These are phyloP conservation scores for Chaetomium olivaceum DNA, from an alignment of 2,329 filamentous ascomycete genomes.

Conservation along the genomic window DNA sequence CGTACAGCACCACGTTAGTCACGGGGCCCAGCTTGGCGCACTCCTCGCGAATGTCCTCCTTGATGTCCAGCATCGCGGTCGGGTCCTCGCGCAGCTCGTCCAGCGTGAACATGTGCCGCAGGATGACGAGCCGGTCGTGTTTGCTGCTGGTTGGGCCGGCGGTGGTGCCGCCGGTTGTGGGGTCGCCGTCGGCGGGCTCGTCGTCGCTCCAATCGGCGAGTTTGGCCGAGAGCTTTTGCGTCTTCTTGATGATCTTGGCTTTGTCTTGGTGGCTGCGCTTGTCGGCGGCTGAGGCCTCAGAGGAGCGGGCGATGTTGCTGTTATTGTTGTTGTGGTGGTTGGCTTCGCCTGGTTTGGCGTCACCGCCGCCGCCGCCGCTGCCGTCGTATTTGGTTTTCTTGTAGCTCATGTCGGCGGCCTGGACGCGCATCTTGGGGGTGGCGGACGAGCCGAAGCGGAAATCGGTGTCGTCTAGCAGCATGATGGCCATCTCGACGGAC, in stretches of 20 bases:
- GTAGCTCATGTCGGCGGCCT: conserved; percentile 84
- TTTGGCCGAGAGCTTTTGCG: conserved; percentile 86
- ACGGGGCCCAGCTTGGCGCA: conserved; percentile 83
- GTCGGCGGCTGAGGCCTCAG: conserved; percentile 29
- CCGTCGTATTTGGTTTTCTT: conserved; percentile 76
- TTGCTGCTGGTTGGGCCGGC: conserved; percentile 39
- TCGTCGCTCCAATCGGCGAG: conserved; percentile 96
- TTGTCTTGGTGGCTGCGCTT: conserved; percentile 64
- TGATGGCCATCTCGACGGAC: conserved; percentile 83
- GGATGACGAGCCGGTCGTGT: conserved; percentile 79
- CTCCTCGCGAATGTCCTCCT: conserved; percentile 90
- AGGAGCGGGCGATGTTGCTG: not conserved
- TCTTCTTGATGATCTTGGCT: conserved; percentile 87
- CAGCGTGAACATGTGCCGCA: conserved; percentile 92
- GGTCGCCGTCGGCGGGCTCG: conserved; percentile 54
- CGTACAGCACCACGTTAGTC: conserved; percentile 88
- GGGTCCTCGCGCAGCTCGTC: conserved; percentile 83
- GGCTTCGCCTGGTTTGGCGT: conserved; percentile 23
- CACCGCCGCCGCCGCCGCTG: conserved; percentile 19
- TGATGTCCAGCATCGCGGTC: conserved; percentile 82
- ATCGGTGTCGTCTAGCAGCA: conserved; percentile 77
- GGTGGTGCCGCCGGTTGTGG: conserved; percentile 1
- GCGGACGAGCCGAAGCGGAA: conserved; percentile 64
- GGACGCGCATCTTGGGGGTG: conserved; percentile 72
- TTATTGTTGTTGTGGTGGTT: not conserved